Percentiles rank a stretch among this genome's conserved stretches.
These are phyloP conservation scores for Mortierella sp. DNA, from an alignment of 371 early-diverging fungal species.

Conservation along the genomic window DNA sequence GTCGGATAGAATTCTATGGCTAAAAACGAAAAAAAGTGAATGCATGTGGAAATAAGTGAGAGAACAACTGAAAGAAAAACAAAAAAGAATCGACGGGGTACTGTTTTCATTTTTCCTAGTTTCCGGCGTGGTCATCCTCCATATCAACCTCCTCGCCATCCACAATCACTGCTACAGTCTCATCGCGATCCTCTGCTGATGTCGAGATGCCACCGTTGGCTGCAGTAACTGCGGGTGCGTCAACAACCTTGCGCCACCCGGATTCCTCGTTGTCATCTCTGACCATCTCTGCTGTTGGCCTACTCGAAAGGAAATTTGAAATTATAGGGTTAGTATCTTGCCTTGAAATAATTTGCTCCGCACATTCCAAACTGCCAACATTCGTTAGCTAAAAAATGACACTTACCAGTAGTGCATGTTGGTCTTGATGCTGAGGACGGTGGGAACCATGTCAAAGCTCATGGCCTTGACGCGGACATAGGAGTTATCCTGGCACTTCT, in stretches of 20 bases:
- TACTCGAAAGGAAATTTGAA: conserved; percentile 2
- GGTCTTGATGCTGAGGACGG: conserved; percentile 85
- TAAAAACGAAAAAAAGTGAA: no score
- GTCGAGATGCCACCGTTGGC: background rate
- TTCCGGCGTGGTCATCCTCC: conserved; percentile 32
- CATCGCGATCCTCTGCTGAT: conserved; percentile 2
- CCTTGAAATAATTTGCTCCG: background rate
- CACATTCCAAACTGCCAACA: background rate
- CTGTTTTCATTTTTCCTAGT: conserved; percentile 1
- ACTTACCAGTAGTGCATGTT: conserved; percentile 87
- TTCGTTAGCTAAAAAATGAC: background rate
- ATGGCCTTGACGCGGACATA: conserved; percentile 90
- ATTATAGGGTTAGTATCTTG: background rate
- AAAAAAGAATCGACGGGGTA: no score
- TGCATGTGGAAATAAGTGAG: no score
- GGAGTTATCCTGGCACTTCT: conserved; percentile 73
- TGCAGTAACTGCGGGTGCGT: conserved; percentile 1
- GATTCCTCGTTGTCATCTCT: conserved; percentile 68
- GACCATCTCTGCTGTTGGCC: conserved; percentile 70
- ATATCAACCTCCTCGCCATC: conserved; percentile 47
- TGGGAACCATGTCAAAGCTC: conserved; percentile 86
- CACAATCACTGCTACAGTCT: conserved; percentile 25
- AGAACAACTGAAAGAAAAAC: no score
- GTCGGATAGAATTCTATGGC: no score
- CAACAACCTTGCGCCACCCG: conserved; percentile 66